Evolutionary conservation across 352 stramenopile genomes (phyloP).

Genomic region (Phytopythium montanum): DNA sequence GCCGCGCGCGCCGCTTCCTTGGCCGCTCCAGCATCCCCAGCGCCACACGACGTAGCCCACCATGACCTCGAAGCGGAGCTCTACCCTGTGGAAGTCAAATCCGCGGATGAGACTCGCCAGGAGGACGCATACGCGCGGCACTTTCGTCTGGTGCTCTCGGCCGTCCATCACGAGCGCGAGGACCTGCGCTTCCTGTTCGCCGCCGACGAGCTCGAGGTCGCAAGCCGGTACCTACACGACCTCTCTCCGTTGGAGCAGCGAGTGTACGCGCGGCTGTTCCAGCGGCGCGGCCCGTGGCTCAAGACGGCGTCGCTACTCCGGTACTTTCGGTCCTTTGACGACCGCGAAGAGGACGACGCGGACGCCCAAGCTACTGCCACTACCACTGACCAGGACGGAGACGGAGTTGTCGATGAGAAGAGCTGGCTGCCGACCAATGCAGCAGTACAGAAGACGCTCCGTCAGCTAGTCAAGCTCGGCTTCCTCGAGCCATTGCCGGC

Average conservation of each 20-base stretch:
- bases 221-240: constrained; percentile 38
- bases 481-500: constrained; percentile 35
- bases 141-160: constrained; percentile 49
- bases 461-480: constrained; percentile 29
- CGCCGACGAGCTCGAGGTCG: constrained; percentile 32
- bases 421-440: constrained; percentile 13
- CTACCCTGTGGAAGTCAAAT: neutral
- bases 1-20: neutral
- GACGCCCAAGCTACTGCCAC: neutral
- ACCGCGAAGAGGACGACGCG: constrained; percentile 7
- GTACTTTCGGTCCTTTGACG: constrained; percentile 34
- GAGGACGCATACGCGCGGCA: constrained; percentile 72
- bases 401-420: constrained; percentile 1
- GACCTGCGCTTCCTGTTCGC: constrained; percentile 54
- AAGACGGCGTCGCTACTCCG: constrained; percentile 54
- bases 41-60: neutral
- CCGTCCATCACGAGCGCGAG: constrained; percentile 33
- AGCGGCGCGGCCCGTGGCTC: constrained; percentile 77
- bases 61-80: neutral
- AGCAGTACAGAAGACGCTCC: constrained; percentile 38
- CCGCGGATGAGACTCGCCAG: neutral
- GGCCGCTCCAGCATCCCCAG: neutral
- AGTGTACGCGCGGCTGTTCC: constrained; percentile 75
- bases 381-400: neutral
- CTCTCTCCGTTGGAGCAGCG: constrained; percentile 49